A percentile compares a stretch with the other conserved stretches of the same genome.
phyloP scores from a whole-genome alignment of 129 eudicot genomes.

The Sambucus nigra region DNA sequence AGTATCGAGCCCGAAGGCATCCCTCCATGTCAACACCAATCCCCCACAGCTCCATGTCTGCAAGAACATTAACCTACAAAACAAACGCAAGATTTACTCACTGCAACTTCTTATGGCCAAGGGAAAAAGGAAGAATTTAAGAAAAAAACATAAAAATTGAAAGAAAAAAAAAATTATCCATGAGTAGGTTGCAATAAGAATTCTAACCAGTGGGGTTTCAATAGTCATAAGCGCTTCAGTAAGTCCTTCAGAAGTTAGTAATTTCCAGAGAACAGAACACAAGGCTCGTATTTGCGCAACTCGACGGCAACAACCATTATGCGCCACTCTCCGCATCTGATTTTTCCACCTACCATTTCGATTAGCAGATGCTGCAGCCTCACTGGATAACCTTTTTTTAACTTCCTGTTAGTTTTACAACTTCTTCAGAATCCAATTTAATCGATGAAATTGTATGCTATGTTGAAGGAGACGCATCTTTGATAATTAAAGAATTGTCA shows the following conservation, averaged over 20 bases:
- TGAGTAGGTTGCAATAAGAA: background rate
- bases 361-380: slow-evolving; percentile 83
- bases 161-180: background rate
- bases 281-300: slow-evolving; percentile 79
- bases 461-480: slow-evolving; percentile 6
- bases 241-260: slow-evolving; percentile 73
- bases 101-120: background rate
- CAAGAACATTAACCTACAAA: slow-evolving; percentile 70
- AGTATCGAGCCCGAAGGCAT: slow-evolving; percentile 70
- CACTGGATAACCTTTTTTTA: slow-evolving; percentile 71
- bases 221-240: slow-evolving; percentile 47
- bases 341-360: slow-evolving; percentile 95
- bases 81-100: slow-evolving; percentile 3
- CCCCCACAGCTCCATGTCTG: slow-evolving; percentile 90
- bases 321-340: slow-evolving; percentile 91
- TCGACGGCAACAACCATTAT: slow-evolving; percentile 91
- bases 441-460: too few relatives aligned
- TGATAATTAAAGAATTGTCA: too few relatives aligned
- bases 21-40: slow-evolving; percentile 98
- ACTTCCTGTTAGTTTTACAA: slow-evolving; percentile 50
- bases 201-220: slow-evolving; percentile 75
- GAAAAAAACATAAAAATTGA: background rate
- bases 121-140: background rate
- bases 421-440: slow-evolving; percentile 7
- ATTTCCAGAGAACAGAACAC: slow-evolving; percentile 64